These are phyloP conservation scores for Erythrophleum ivorense DNA, from an alignment of 331 rosid genomes.

Conservation along the genomic window DNA sequence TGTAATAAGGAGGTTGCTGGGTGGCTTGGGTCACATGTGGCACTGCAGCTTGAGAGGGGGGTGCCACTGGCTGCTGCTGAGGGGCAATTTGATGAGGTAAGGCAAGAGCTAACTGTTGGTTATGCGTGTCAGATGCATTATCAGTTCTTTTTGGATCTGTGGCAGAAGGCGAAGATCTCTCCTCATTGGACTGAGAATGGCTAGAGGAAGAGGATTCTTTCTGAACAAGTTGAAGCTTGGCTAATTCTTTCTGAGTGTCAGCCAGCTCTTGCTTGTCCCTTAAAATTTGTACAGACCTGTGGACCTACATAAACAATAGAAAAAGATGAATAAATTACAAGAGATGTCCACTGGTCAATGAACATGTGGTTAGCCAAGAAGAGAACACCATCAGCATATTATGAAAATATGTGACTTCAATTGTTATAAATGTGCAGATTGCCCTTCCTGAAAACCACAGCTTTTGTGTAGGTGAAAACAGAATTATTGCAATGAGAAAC, in stretches of 20 bases:
- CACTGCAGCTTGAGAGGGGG: constrained; percentile 61
- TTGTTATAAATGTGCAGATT: not conserved
- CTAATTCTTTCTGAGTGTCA: constrained; percentile 91
- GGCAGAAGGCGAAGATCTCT: constrained; percentile 63
- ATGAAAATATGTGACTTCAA: not conserved
- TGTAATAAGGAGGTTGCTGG: constrained; percentile 77
- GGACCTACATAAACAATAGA: constrained; percentile 68
- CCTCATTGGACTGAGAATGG: constrained; percentile 83
- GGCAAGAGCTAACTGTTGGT: constrained; percentile 93
- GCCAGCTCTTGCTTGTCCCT: constrained; percentile 98
- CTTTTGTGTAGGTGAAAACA: not conserved
- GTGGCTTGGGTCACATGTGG: constrained; percentile 62
- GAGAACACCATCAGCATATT: not conserved
- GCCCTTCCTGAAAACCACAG: not conserved
- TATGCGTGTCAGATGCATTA: constrained; percentile 63
- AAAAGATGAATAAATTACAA: constrained; percentile 11
- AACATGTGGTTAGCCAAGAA: not conserved
- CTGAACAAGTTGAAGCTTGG: constrained; percentile 90
- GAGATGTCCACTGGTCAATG: not conserved
- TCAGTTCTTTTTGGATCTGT: constrained; percentile 69
- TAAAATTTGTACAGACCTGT: constrained; percentile 92
- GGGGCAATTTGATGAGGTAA: constrained; percentile 80
- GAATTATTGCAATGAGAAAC: not conserved
- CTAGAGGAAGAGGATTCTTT: constrained; percentile 78
- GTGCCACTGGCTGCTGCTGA: constrained; percentile 62